Conservation (phyloP, 2,329 filamentous ascomycete species). For the Periconia digitata region DNA sequence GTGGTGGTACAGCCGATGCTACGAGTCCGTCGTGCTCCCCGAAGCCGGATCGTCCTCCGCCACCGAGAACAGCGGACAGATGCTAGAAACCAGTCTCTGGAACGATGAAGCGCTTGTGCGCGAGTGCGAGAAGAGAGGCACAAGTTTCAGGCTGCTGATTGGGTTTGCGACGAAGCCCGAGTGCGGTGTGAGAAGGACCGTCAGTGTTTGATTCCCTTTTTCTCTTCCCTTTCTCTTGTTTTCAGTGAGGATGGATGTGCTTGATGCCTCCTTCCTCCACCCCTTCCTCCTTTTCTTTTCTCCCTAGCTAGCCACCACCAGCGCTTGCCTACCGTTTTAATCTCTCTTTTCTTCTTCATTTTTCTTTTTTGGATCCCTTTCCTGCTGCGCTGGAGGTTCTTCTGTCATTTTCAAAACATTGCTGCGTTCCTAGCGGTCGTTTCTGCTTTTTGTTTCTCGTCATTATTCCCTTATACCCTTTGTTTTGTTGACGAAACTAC, state of each 20-base stretch:
- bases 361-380: too few species aligned
- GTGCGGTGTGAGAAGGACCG: constrained; percentile 49
- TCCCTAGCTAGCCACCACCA: too few species aligned
- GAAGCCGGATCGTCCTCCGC: constrained; percentile 34
- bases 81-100: constrained; percentile 70
- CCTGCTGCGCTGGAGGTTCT: too few species aligned
- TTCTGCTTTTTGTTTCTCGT: too few species aligned
- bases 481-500: too few species aligned
- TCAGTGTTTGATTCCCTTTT: constrained; percentile 46
- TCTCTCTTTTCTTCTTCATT: too few species aligned
- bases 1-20: constrained; percentile 96
- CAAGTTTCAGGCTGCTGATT: constrained; percentile 86
- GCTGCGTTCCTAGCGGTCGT: too few species aligned
- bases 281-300: too few species aligned
- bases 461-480: too few species aligned
- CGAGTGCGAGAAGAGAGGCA: constrained; percentile 85
- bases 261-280: background rate
- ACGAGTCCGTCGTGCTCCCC: constrained; percentile 66
- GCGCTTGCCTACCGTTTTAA: too few species aligned
- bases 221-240: constrained; percentile 10
- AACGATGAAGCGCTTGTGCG: constrained; percentile 70
- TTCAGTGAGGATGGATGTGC: background rate
- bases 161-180: constrained; percentile 83
- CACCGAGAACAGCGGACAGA: constrained; percentile 36
- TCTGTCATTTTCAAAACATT: too few species aligned